Conservation (phyloP, 768 basidiomycete species). For the Leccinum aurantiacum region DNA sequence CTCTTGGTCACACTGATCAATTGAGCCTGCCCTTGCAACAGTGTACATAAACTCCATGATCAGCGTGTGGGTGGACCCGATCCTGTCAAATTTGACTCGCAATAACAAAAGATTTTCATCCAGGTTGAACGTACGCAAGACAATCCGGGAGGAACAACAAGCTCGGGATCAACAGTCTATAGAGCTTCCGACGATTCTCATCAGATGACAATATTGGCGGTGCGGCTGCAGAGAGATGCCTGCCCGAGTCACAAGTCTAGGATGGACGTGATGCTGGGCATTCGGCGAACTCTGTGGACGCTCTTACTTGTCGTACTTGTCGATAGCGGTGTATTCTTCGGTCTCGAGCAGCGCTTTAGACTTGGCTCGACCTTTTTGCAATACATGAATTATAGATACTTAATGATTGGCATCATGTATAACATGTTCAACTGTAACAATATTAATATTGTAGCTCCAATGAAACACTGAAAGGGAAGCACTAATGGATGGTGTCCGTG, state of each 20-base stretch:
- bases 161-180: background rate
- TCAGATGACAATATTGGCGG: background rate
- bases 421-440: background rate
- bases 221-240: background rate
- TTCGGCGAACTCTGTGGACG: background rate
- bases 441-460: background rate
- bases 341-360: background rate
- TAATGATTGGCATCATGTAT: too few species aligned
- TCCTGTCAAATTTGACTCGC: background rate
- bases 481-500: too few species aligned
- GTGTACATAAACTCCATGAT: conserved; percentile 28
- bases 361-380: background rate
- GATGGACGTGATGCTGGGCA: background rate
- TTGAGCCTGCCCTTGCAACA: background rate
- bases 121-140: conserved; percentile 19
- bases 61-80: conserved; percentile 18
- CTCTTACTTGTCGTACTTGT: too few species aligned
- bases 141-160: conserved; percentile 19
- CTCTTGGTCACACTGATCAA: background rate
- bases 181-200: background rate
- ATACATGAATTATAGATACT: too few species aligned
- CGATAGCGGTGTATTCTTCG: too few species aligned
- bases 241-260: too few species aligned
- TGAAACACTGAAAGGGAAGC: background rate
- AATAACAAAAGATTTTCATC: background rate